Evolutionary conservation across 495 filamentous ascomycete species (phyloP).

Genomic region (Sphaerosporella brunnea): DNA sequence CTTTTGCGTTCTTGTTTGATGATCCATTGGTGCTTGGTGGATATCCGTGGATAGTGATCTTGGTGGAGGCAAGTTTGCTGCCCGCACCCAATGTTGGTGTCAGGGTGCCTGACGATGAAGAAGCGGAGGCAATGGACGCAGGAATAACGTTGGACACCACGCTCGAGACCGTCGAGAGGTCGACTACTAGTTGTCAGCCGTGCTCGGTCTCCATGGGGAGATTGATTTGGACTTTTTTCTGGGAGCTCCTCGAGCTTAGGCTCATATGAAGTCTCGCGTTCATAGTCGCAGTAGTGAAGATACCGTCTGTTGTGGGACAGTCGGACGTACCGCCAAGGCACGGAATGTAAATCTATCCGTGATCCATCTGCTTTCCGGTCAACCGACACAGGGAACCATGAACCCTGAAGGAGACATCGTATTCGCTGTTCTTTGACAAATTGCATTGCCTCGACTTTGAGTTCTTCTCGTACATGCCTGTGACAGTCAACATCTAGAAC

Average conservation of each 20-base stretch:
- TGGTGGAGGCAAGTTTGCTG: slow-evolving; percentile 48
- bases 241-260: slow-evolving; percentile 56
- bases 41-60: slow-evolving; percentile 80
- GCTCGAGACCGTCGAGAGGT: slow-evolving; percentile 73
- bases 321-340: slow-evolving; percentile 62
- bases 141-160: slow-evolving; percentile 80
- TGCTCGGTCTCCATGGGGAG: not conserved
- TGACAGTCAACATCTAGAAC: not conserved
- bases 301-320: slow-evolving; percentile 81
- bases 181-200: slow-evolving; percentile 35
- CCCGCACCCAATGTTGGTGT: slow-evolving; percentile 24
- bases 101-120: slow-evolving; percentile 32
- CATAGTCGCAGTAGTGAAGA: slow-evolving; percentile 84
- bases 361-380: not conserved
- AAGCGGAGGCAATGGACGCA: slow-evolving; percentile 30
- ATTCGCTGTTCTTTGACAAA: slow-evolving; percentile 96
- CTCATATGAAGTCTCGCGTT: slow-evolving; percentile 40
- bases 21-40: slow-evolving; percentile 26
- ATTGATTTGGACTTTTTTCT: slow-evolving; percentile 40
- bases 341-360: not conserved
- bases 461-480: slow-evolving; percentile 74
- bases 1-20: slow-evolving; percentile 29
- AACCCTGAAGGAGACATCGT: slow-evolving; percentile 71
- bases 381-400: slow-evolving; percentile 59
- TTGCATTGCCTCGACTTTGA: slow-evolving; percentile 78